Conservation (phyloP, 2,329 filamentous ascomycete genomes). For the Sordariomycetes sp. region DNA sequence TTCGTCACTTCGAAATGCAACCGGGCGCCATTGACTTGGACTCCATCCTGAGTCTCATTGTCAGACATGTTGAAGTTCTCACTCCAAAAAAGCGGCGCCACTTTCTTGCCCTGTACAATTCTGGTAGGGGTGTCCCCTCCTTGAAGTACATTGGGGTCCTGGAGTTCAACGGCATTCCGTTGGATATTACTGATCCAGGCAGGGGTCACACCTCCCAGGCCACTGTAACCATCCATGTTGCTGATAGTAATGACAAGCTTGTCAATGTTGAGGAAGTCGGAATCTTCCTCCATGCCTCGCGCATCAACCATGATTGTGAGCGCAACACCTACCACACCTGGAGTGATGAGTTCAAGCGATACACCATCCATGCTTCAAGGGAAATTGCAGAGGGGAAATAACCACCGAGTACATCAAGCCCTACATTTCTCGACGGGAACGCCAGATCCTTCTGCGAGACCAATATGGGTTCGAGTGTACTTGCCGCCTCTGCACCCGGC, state of each 20-base stretch:
- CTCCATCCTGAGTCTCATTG: neutral
- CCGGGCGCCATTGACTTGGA: neutral
- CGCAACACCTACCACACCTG: conserved; percentile 13
- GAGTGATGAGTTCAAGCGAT: conserved; percentile 9
- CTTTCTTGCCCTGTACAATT: neutral
- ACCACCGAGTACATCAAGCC: conserved; percentile 9
- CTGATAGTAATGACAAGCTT: too few relatives aligned
- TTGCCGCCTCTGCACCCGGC: neutral
- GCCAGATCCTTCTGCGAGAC: too few relatives aligned
- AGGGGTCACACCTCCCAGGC: too few relatives aligned
- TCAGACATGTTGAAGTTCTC: neutral
- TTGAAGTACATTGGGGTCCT: neutral
- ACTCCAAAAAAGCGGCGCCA: neutral
- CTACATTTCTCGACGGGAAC: neutral
- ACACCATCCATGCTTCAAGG: conserved; percentile 11
- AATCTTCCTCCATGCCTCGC: conserved; percentile 11
- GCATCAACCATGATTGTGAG: conserved; percentile 15
- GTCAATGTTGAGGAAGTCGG: conserved; percentile 6
- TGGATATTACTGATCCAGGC: too few relatives aligned
- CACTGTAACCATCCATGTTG: too few relatives aligned
- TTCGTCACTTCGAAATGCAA: neutral
- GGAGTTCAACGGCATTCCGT: neutral
- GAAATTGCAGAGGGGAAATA: conserved; percentile 14
- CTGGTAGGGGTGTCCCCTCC: neutral
- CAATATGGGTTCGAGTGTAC: neutral